Conservation (phyloP, 2,329 filamentous ascomycete genomes). For the Nigrospora osmanthi region DNA sequence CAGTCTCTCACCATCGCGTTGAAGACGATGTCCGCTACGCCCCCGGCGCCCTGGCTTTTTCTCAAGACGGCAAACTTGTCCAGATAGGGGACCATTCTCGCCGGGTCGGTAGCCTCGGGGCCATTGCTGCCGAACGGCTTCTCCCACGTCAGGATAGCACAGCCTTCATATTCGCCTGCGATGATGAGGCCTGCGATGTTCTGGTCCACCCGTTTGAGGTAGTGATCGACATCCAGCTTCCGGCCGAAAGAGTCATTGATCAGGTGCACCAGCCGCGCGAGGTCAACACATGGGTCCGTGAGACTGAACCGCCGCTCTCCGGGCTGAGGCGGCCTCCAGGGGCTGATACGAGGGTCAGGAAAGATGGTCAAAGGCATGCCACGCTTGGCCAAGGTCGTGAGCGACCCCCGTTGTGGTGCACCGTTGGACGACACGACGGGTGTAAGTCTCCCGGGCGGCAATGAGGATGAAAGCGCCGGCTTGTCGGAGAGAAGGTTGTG, state of each 20-base stretch:
- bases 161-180: conserved; percentile 93
- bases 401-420: conserved; percentile 23
- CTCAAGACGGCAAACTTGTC: conserved; percentile 96
- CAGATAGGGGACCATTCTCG: conserved; percentile 78
- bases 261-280: conserved; percentile 72
- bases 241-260: conserved; percentile 92
- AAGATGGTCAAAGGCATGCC: conserved; percentile 85
- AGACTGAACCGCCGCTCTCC: conserved; percentile 57
- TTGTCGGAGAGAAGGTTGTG: conserved; percentile 96
- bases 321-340: conserved; percentile 61
- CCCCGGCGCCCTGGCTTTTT: conserved; percentile 79
- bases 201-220: conserved; percentile 70
- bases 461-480: conserved; percentile 82
- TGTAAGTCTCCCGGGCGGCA: conserved; percentile 63
- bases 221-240: conserved; percentile 75
- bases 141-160: conserved; percentile 93
- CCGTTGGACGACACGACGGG: conserved; percentile 27
- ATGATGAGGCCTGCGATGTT: conserved; percentile 88
- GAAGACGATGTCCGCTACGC: conserved; percentile 93
- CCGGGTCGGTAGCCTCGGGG: conserved; percentile 43
- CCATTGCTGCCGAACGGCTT: conserved; percentile 53
- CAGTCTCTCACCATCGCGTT: conserved; percentile 89
- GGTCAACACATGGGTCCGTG: conserved; percentile 74
- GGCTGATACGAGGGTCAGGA: conserved; percentile 56
- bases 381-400: conserved; percentile 79